Base-by-base conservation (phyloP, 1,139 yeast species). In the Yamadazyma trypodendri region DNA sequence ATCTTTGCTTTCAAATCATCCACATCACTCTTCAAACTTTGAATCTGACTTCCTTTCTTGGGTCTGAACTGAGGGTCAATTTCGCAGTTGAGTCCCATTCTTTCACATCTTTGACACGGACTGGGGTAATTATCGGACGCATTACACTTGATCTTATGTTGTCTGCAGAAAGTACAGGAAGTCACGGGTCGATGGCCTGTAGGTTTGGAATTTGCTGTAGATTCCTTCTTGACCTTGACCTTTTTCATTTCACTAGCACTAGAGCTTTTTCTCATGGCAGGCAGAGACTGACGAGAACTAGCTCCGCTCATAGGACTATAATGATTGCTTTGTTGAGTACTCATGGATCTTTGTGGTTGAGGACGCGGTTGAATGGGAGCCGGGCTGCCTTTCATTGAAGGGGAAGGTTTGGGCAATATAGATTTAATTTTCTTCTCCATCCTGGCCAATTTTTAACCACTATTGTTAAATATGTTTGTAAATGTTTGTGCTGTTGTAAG, bases 41-140 rank as follows among this genome's bases (percentile, higher is more conserved):
- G 96, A 29, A 89, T 82, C 60, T 88, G 96, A 2, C 92, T 84
- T 1, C 96, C 96, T 59, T 88, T 89, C 52, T 86, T 84, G 3
- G 97, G 97, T 53, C 90, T 75, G 60, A 88, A 90, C 50, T 83
- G 83, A 1, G 97, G 97, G 56, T 90, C 96, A 24, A 90, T 86
- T 51, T 85, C 90, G 65, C 97, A 90, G 43, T 75, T 76, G 30
- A 89, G 68, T 2, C 80, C 82, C 86, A 85, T 84, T 52, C 84
- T 71, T 34, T 79, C 83, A 60, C 97, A 90, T 41, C 96, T 63
- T 23, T 83, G 76, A 58, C 97, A 90, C 0, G 96, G 87, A 11
- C 72, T 70, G 2, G 97, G 97, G 50, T 77, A 84, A 44, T 83
- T 80, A 18, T 85, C 92, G 3, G 87, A 77, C 0, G 97, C 97